Base-by-base conservation (phyloP, 2,329 filamentous ascomycete species). In the Colletotrichum truncatum region DNA sequence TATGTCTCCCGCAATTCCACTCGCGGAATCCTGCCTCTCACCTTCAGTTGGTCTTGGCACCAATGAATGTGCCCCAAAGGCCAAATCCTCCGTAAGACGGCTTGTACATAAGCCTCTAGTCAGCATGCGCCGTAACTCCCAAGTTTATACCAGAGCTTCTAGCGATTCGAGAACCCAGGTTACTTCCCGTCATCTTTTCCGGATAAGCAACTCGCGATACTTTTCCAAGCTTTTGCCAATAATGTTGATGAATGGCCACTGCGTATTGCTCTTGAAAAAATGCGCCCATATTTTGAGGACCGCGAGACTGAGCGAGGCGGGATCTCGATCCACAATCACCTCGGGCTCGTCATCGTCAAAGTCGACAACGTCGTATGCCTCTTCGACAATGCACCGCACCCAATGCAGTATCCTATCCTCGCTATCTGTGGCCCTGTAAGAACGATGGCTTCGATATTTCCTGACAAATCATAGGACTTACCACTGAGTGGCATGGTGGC, bases 191-290 rank as follows among this genome's bases (percentile, higher is more conserved):
- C 21, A 14, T 4, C 49, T n/a, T 43, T 16, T 53, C 7, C 21
- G 23, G 6, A 62, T 48, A 1, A 75, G 68, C 28, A 75, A 39
- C 16, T 76, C 73, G 2, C 75, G 63, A 23, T 80, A 80, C 53
- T 67, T 72, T 52, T 81, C 77, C 16, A 83, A 56, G 30, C 80
- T 80, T 11, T 73, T 57, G 0, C 81, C 81, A 0, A 83, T 75
- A 2, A 82, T 78, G 14, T 83, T 82, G 39, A 83, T 82, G 55
- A 84, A 82, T 0, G 76, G 77, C 81, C 81, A 83, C 58, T 83
- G 81, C 0, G 81, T 82, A 21, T 84, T 83, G 6, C 80, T 80
- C 34, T 78, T 76, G 68, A 83, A 83, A 67, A 83, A 82, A 5
- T 81, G 77, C 12, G 77, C 76, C 81, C 81, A 83, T 8, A 83